Conservation (phyloP, 2,329 filamentous ascomycete genomes). For the Dactylellina haptotyla region DNA sequence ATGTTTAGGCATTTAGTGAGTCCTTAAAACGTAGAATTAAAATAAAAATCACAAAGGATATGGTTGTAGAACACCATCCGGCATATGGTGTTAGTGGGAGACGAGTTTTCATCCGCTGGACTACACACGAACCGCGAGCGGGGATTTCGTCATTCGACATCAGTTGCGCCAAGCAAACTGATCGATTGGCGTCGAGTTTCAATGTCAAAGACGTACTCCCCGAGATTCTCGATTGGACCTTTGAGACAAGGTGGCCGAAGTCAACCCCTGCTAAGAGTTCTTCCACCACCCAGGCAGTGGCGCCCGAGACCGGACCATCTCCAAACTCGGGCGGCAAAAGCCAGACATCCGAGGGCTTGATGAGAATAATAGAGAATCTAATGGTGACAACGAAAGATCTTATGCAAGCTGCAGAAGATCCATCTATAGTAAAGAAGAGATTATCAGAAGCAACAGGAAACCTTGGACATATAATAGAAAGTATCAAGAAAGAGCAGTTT, state of each 20-base stretch:
- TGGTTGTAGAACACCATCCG: constrained; percentile 31
- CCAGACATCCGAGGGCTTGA: constrained; percentile 5
- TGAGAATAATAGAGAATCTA: constrained; percentile 19
- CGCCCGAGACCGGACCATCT: background rate
- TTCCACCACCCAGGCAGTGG: background rate
- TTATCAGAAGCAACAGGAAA: background rate
- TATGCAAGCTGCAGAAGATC: constrained; percentile 16
- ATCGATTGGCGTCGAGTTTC: constrained; percentile 28
- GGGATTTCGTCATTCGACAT: constrained; percentile 43
- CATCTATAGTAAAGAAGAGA: constrained; percentile 1
- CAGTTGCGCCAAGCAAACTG: constrained; percentile 31
- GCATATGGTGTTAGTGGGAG: constrained; percentile 19
- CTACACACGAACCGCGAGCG: constrained; percentile 28
- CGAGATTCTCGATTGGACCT: constrained; percentile 34
- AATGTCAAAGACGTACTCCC: constrained; percentile 40
- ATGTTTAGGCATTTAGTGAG: background rate
- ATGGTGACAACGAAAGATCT: constrained; percentile 26
- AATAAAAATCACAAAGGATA: constrained; percentile 26
- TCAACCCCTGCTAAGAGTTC: background rate
- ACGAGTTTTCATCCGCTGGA: constrained; percentile 37
- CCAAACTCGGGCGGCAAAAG: background rate
- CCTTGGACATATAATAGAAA: background rate
- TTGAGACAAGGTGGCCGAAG: constrained; percentile 27
- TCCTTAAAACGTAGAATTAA: constrained; percentile 13
- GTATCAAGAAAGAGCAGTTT: constrained; percentile 2